Evolutionary conservation across 352 stramenopile genomes (phyloP).

Genomic region (Phytophthora multivora): DNA sequence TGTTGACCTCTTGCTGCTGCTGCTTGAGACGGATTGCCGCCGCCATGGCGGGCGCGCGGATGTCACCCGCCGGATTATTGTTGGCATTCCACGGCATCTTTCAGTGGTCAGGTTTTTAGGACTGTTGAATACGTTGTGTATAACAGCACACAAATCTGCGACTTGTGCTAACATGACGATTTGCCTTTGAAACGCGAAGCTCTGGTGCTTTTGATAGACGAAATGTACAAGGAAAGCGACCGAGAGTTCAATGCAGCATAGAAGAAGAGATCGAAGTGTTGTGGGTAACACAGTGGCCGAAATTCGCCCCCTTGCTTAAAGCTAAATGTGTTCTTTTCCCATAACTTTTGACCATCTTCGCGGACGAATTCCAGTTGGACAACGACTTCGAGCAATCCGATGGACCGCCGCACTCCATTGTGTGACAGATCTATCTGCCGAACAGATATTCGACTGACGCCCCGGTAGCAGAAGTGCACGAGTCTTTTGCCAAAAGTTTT

Average conservation of each 20-base stretch:
- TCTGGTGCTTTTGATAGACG: not conserved
- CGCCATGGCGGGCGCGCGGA: slow-evolving; percentile 74
- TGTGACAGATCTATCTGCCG: slow-evolving; percentile 65
- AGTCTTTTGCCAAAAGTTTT: no score
- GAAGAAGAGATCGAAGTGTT: slow-evolving; percentile 10
- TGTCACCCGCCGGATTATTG: slow-evolving; percentile 85
- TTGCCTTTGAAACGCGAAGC: not conserved
- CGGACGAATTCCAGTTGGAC: slow-evolving; percentile 37
- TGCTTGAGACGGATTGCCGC: slow-evolving; percentile 58
- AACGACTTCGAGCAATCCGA: slow-evolving; percentile 39
- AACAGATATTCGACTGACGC: slow-evolving; percentile 48
- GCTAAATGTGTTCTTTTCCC: not conserved
- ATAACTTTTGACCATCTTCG: no score
- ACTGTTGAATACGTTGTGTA: slow-evolving; percentile 1
- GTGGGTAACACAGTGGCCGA: slow-evolving; percentile 1
- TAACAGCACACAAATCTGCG: slow-evolving; percentile 15
- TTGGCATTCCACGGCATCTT: slow-evolving; percentile 84
- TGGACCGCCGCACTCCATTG: slow-evolving; percentile 49
- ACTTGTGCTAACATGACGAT: slow-evolving; percentile 16
- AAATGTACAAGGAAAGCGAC: not conserved
- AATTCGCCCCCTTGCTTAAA: no score
- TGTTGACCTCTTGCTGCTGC: slow-evolving; percentile 30
- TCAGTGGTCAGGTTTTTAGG: no score
- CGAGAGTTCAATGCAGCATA: slow-evolving; percentile 2
- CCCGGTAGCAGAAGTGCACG: slow-evolving; percentile 60